These are phyloP conservation scores for Podaxis mareebaensis DNA, from an alignment of 768 basidiomycete genomes.

Conservation along the genomic window DNA sequence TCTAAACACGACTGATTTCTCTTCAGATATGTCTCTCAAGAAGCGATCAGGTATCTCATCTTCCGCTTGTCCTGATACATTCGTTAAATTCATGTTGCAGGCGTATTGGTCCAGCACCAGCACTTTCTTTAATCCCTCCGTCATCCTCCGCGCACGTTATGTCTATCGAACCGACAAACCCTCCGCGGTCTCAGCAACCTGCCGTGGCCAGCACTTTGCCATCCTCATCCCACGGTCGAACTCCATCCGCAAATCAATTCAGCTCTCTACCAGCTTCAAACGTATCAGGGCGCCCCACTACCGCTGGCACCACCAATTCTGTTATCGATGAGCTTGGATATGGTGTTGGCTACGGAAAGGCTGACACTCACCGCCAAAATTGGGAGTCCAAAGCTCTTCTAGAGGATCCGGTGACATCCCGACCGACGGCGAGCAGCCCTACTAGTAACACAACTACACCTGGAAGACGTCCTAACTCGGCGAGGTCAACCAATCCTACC, in stretches of 20 bases:
- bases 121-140: constrained; percentile 42
- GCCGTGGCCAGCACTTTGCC: constrained; percentile 15
- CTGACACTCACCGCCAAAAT: constrained; percentile 4
- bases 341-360: constrained; percentile 7
- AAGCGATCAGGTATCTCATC: constrained; percentile 55
- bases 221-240: constrained; percentile 1
- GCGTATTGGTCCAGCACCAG: constrained; percentile 48
- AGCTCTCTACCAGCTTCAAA: constrained; percentile 14
- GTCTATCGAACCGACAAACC: constrained; percentile 6
- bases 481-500: constrained; percentile 25
- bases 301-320: neutral
- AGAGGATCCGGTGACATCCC: constrained; percentile 20
- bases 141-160: constrained; percentile 5
- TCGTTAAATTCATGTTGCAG: constrained; percentile 25
- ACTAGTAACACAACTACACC: constrained; percentile 16
- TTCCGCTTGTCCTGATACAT: constrained; percentile 25
- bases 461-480: constrained; percentile 27
- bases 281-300: constrained; percentile 2
- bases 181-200: neutral
- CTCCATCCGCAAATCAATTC: constrained; percentile 7
- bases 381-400: constrained; percentile 22
- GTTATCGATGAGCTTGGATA: constrained; percentile 21
- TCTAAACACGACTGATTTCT: constrained; percentile 8
- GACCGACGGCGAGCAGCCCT: constrained; percentile 18
- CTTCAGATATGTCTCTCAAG: constrained; percentile 66